Conservation (phyloP, 768 basidiomycete genomes). For the Crepidotus variabilis region DNA sequence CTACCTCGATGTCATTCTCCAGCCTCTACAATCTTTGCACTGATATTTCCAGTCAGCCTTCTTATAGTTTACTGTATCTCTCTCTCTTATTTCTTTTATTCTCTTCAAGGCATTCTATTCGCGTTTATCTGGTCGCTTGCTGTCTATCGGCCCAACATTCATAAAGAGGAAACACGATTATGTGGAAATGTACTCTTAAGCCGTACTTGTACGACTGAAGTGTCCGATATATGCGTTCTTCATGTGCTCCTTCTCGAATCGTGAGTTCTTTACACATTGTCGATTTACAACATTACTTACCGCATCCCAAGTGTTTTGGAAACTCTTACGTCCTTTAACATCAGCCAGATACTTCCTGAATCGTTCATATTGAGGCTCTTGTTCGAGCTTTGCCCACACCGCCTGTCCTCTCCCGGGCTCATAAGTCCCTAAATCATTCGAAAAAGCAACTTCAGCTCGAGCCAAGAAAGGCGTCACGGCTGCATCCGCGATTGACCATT, state of each 20-base stretch:
- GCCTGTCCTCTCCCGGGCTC: slow-evolving; percentile 43
- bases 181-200: no score
- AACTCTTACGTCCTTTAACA: slow-evolving; percentile 48
- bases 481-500: slow-evolving; percentile 63
- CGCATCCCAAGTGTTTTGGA: slow-evolving; percentile 49
- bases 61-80: no score
- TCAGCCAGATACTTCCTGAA: slow-evolving; percentile 45
- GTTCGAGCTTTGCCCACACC: slow-evolving; percentile 36
- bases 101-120: no score
- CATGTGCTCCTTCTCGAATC: neutral
- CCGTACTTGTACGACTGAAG: no score
- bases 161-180: no score
- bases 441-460: slow-evolving; percentile 39
- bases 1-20: no score
- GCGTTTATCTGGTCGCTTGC: no score
- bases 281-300: slow-evolving; percentile 27
- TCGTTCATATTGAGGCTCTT: slow-evolving; percentile 44
- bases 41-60: no score
- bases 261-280: neutral
- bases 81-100: no score
- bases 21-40: no score
- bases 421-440: slow-evolving; percentile 51
- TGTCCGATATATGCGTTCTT: no score
- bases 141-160: no score
- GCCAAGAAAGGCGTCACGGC: slow-evolving; percentile 59